phyloP scores from a whole-genome alignment of 2,329 filamentous ascomycete species.

The Diaporthe aspalathi region DNA sequence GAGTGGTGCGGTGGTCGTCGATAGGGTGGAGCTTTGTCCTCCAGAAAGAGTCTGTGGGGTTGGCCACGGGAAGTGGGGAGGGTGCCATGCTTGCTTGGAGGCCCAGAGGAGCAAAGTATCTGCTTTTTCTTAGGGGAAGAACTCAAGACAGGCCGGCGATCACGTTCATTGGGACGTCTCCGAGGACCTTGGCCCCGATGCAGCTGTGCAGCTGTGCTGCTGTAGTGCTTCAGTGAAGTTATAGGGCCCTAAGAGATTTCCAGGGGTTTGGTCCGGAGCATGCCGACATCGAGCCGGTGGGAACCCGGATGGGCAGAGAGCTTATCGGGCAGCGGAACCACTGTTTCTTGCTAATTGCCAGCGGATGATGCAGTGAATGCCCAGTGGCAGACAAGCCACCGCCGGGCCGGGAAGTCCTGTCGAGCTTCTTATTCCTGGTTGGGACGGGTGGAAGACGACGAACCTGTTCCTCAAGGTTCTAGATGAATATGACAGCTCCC shows the following conservation, averaged over 20 bases:
- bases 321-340: conserved; percentile 34
- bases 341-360: not conserved
- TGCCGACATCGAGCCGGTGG: conserved; percentile 26
- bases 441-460: no score
- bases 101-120: not conserved
- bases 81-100: conserved; percentile 27
- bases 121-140: not conserved
- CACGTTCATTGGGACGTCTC: conserved; percentile 10
- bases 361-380: not conserved
- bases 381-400: not conserved
- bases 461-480: not conserved
- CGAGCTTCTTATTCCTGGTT: not conserved
- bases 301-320: conserved; percentile 21
- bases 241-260: conserved; percentile 13
- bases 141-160: not conserved
- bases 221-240: conserved; percentile 4
- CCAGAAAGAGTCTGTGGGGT: conserved; percentile 55
- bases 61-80: conserved; percentile 44
- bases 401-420: conserved; percentile 24
- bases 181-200: not conserved
- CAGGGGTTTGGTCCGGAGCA: not conserved
- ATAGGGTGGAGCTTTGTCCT: conserved; percentile 52
- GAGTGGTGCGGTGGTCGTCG: conserved; percentile 53
- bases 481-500: not conserved
- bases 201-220: not conserved